Conservation (phyloP, 2,329 filamentous ascomycete species). For the Fusarium pseudoanthophilum region DNA sequence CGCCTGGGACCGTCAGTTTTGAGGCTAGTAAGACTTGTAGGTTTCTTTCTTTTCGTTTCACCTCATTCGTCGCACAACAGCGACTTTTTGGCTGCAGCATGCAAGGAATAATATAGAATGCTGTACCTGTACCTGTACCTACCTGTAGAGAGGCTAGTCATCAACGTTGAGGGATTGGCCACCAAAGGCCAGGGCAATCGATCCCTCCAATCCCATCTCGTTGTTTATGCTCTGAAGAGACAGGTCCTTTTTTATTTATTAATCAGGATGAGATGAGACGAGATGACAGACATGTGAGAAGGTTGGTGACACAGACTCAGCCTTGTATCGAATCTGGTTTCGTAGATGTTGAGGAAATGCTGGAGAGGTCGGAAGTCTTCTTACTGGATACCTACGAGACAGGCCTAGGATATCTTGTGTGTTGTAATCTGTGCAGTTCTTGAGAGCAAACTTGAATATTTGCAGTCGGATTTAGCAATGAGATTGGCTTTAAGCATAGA, state of each 20-base stretch:
- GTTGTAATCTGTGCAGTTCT: background rate
- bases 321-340: constrained; percentile 17
- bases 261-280: constrained; percentile 9
- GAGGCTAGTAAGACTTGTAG: constrained; percentile 11
- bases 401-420: constrained; percentile 2
- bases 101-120: constrained; percentile 36
- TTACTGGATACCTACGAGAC: constrained; percentile 22
- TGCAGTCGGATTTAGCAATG: background rate
- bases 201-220: constrained; percentile 31
- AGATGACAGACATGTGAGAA: background rate
- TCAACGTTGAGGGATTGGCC: constrained; percentile 34
- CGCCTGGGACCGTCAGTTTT: constrained; percentile 15
- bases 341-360: background rate
- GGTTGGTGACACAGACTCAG: constrained; percentile 36
- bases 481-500: background rate
- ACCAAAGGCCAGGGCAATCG: constrained; percentile 27
- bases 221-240: constrained; percentile 14
- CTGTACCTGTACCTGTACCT: background rate
- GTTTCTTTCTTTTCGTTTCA: constrained; percentile 19
- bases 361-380: constrained; percentile 30
- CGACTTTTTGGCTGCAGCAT: constrained; percentile 34
- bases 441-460: background rate
- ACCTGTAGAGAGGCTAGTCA: constrained; percentile 14
- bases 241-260: background rate
- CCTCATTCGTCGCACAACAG: constrained; percentile 24